These are phyloP conservation scores for Xanthoparmelia taractica DNA, from an alignment of 495 filamentous ascomycete genomes.

Conservation along the genomic window DNA sequence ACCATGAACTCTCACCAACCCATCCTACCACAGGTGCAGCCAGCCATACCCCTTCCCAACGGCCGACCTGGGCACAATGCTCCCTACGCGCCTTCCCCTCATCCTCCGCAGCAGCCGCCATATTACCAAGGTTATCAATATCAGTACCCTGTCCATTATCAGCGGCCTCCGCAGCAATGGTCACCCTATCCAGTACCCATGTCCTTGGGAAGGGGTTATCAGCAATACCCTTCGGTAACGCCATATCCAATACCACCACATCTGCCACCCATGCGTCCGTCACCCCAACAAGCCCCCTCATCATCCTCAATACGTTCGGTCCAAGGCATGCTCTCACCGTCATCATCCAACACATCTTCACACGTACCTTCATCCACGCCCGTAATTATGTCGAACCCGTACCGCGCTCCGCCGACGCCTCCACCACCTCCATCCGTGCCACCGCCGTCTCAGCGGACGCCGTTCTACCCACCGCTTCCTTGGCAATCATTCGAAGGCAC, in stretches of 20 bases:
- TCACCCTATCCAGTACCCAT: slow-evolving; percentile 25
- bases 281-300: slow-evolving; percentile 24
- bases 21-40: slow-evolving; percentile 48
- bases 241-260: slow-evolving; percentile 35
- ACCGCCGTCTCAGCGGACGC: slow-evolving; percentile 47
- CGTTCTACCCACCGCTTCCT: slow-evolving; percentile 62
- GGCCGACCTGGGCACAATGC: slow-evolving; percentile 45
- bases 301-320: slow-evolving; percentile 25
- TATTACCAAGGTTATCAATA: slow-evolving; percentile 44
- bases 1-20: slow-evolving; percentile 51
- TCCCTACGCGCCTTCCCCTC: slow-evolving; percentile 40
- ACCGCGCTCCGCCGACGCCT: slow-evolving; percentile 40
- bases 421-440: slow-evolving; percentile 44
- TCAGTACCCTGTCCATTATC: slow-evolving; percentile 34
- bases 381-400: slow-evolving; percentile 31
- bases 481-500: slow-evolving; percentile 66
- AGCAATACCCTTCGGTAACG: slow-evolving; percentile 42
- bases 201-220: slow-evolving; percentile 25
- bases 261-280: slow-evolving; percentile 20
- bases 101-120: slow-evolving; percentile 38
- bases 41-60: slow-evolving; percentile 40
- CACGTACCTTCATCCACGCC: slow-evolving; percentile 16
- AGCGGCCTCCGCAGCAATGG: slow-evolving; percentile 28
- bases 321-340: slow-evolving; percentile 26
- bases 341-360: slow-evolving; percentile 22